Conservation (phyloP, 1,284 basidiomycete species). For the Caloboletus firmus region DNA sequence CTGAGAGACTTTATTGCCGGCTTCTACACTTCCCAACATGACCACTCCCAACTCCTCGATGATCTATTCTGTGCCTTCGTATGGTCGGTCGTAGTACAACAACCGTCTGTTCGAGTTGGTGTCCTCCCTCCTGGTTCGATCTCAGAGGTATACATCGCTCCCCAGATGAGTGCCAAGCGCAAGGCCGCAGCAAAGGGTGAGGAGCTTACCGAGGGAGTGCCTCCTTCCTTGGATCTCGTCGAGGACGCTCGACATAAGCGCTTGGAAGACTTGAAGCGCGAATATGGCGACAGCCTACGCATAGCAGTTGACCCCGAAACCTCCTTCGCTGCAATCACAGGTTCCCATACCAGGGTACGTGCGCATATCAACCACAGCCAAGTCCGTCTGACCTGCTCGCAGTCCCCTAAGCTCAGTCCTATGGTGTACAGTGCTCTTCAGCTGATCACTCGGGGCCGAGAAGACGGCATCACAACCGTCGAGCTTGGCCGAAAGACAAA, state of each 20-base stretch:
- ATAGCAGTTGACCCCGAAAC: conserved; percentile 74
- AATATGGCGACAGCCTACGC: conserved; percentile 63
- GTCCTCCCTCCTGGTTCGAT: conserved; percentile 54
- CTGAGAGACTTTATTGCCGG: conserved; percentile 65
- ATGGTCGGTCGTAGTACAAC: conserved; percentile 74
- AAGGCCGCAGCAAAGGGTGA: conserved; percentile 60
- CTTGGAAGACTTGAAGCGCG: conserved; percentile 52
- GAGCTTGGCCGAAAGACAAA: conserved; percentile 76
- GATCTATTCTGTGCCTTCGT: conserved; percentile 76
- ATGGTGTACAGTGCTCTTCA: conserved; percentile 88
- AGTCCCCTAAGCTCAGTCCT: conserved; percentile 78
- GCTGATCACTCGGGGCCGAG: conserved; percentile 76
- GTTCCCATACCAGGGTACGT: conserved; percentile 75
- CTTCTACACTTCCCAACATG: conserved; percentile 53
- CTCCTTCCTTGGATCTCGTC: conserved; percentile 51
- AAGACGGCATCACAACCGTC: conserved; percentile 74
- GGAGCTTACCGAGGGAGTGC: conserved; percentile 42
- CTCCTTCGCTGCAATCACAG: conserved; percentile 77
- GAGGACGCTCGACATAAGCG: conserved; percentile 51
- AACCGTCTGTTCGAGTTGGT: conserved; percentile 72
- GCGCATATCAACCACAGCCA: background rate
- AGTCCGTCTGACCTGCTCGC: conserved; percentile 6
- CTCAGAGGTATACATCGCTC: conserved; percentile 72
- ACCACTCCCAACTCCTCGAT: conserved; percentile 60
- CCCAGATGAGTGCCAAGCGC: conserved; percentile 61